These are phyloP conservation scores for Pythium rishiriense DNA, from an alignment of 352 stramenopile genomes.

Conservation along the genomic window DNA sequence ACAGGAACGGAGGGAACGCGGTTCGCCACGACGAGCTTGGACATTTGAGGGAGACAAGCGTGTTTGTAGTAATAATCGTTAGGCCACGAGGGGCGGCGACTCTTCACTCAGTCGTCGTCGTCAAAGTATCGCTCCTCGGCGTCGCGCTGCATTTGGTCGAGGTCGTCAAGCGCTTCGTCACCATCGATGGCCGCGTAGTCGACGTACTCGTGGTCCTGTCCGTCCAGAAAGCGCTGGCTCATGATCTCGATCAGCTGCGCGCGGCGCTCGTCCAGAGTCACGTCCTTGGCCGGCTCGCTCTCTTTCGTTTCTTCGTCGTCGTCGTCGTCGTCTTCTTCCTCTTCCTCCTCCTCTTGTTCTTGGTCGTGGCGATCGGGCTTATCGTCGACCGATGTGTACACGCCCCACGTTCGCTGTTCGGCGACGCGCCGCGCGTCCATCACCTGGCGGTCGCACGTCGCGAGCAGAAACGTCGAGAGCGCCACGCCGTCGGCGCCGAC, in stretches of 20 bases:
- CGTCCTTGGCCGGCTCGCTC: slow-evolving; percentile 2
- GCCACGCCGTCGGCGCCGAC: slow-evolving; percentile 20
- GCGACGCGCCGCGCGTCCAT: slow-evolving; percentile 58
- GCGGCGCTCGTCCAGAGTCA: slow-evolving; percentile 46
- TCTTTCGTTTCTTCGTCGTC: slow-evolving; percentile 39
- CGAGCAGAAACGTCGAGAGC: slow-evolving; percentile 72
- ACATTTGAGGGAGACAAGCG: background rate
- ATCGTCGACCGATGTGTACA: slow-evolving; percentile 31
- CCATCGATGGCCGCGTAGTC: slow-evolving; percentile 69
- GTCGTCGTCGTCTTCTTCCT: slow-evolving; percentile 47
- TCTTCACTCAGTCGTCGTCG: slow-evolving; percentile 28
- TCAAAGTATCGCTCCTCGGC: slow-evolving; percentile 81
- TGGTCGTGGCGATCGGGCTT: slow-evolving; percentile 18
- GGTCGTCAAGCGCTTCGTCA: slow-evolving; percentile 63
- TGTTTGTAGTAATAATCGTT: background rate
- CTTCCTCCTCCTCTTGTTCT: slow-evolving; percentile 45
- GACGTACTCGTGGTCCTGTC: slow-evolving; percentile 56
- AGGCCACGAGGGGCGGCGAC: too few relatives aligned
- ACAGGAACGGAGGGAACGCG: background rate
- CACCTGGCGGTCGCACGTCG: slow-evolving; percentile 63
- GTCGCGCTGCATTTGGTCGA: slow-evolving; percentile 69
- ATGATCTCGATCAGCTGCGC: slow-evolving; percentile 75
- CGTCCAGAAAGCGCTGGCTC: slow-evolving; percentile 67
- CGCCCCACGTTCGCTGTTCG: slow-evolving; percentile 65
- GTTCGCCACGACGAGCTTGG: background rate